Conservation (phyloP, 257 asterid species). For the Solanum etuberosum region DNA sequence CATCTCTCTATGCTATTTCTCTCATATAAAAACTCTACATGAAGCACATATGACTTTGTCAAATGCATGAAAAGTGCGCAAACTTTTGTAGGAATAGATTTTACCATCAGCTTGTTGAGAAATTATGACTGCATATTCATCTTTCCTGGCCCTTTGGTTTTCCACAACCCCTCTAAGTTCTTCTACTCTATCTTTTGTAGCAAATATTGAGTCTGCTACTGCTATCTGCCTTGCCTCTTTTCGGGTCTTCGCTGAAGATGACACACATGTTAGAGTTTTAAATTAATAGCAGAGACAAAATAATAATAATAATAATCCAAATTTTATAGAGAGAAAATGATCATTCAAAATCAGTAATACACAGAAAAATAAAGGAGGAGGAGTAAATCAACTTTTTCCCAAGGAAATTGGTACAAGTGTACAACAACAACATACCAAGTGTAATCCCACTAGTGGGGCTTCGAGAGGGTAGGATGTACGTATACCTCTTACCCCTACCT, state of each 20-base stretch:
- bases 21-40: neutral
- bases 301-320: neutral
- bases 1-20: neutral
- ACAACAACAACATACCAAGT: neutral
- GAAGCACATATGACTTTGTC: neutral
- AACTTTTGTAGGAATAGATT: neutral
- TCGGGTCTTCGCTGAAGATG: conserved; percentile 44
- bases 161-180: conserved; percentile 51
- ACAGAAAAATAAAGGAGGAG: neutral
- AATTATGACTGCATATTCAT: conserved; percentile 65
- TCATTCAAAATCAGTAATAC: neutral
- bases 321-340: neutral
- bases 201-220: conserved; percentile 47
- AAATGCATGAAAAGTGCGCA: neutral
- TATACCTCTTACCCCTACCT: neutral
- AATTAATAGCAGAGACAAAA: neutral
- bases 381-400: neutral
- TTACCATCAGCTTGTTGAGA: conserved; percentile 78
- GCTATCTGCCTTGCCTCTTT: conserved; percentile 71
- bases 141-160: conserved; percentile 55
- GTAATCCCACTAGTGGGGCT: neutral
- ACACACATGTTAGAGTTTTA: neutral
- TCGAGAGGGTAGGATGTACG: neutral
- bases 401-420: neutral
- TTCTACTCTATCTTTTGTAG: conserved; percentile 39